Base-by-base conservation (phyloP, 306 rosid genomes). In the Casuarina cunninghamiana region DNA sequence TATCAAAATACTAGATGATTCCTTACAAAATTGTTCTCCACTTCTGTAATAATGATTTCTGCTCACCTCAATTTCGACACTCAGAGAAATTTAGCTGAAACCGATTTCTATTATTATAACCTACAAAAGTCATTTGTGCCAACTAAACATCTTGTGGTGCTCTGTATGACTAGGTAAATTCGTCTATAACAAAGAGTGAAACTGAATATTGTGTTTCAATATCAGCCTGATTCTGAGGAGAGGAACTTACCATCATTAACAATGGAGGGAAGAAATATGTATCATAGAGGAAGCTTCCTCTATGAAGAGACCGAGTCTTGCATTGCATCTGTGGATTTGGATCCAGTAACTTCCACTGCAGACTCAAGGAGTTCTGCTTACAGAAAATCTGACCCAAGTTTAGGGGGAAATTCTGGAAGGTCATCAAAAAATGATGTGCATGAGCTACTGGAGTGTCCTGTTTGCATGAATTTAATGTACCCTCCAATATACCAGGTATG, bases 401-500 rank as follows among this genome's bases (percentile, higher is more conserved):
- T 70, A 49, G 77, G 60, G 60, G 72, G 78, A 75, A 77, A 77
- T 67, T 73, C 38, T 21, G 86, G 84, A 76, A 49, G 65, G 35
- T 66, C 85, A 35, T 73, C 87, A 68, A 73, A 69, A 13, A 72
- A 71, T 53, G 84, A 85, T 66, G 87, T 87, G 60, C 84, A 83
- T 37, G 89, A 85, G 73, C 80, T 87, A n/a, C 91, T 87, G 4
- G 87, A 87, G 81, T 87, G 91, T 67, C 88, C 89, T 10, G 89
- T 87, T 80, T 87, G 91, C 82, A 83, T 87, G 89, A 80, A 78
- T 83, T 71, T 87, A 69, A 87, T 85, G 91, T 77, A 82, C 66
- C 89, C 89, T 80, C 87, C 91, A 60, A 87, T 87, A 78, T 80
- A 85, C 77, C 91, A 87, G 91, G 91, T 87, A 84, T 35, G 39